Evolutionary conservation across 1,284 basidiomycete genomes (phyloP), one percentile per base, ranked within the genome.

Genomic region (Uromyces viciae-fabae): DNA sequence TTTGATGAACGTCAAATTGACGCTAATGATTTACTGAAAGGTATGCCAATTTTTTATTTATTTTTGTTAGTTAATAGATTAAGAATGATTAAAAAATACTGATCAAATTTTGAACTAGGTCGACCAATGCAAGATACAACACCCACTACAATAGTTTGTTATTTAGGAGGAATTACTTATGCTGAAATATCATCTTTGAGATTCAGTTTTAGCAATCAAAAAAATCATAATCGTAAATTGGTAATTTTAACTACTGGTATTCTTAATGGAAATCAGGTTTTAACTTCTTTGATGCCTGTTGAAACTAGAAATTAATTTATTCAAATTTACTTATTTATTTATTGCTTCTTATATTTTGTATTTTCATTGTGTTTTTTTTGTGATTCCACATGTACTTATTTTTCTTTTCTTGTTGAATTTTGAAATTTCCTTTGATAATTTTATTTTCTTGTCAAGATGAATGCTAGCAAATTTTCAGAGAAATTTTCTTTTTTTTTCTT

Each of bases 111-210:
- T 38, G n/a, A 40, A 40, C 14, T 40, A 69, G 68, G 68, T 31
- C 68, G 68, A 31, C 15, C 68, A 15, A 28, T 14, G 5, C 52
- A 36, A 33, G 62, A 31, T 60, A 31, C 54, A 25, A 46, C 31
- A 33, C 68, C 60, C 90, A 97, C 92, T 2, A 98, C 94, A 0
- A 90, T 97, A 31, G 93, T 99, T 14, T 98, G 98, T 87, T 98
- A 98, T 90, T 87, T 99, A n/a, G 97, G 97, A 46, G 97, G 97
- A 2, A 95, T 95, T 85, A 99, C 97, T 7, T 97, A 93, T 84
- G 95, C 96, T 8, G 97, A 99, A 88, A 93, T 99, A 77, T 92
- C 95, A 28, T 95, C 96, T 11, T 86, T 99, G 83, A 89, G 97
- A 84, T 97, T 94, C 43, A 68, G 68, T 22, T 80, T 72, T 64